Evolutionary conservation across 352 stramenopile genomes (phyloP), one percentile per base, ranked within the genome.

Genomic region (Aphanomyces stellatus): DNA sequence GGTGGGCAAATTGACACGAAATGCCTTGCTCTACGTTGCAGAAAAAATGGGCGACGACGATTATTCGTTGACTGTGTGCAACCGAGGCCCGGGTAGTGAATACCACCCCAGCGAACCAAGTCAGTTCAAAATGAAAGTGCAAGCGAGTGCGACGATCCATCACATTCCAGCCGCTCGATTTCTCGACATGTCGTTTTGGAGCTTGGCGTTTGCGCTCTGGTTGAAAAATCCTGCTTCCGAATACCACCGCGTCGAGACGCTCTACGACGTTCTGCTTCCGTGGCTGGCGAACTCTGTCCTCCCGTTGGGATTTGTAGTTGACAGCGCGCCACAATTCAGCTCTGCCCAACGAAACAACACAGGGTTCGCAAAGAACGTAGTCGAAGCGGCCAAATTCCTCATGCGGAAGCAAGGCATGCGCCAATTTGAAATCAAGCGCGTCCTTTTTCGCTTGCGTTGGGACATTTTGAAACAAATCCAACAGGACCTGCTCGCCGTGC

Each of bases 231-330:
- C 85, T 4, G 75, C 88, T 27, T 91, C 83, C 53, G 87, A 96
- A 67, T 95, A 93, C 69, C 85, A 96, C 62, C 79, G 86, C 37
- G 77, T 91, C 13, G 85, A 95, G 66, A 91, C 80, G 4, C 75
- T 97, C 25, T 97, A 97, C 64, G 88, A 96, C 59, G 87, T 97
- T 33, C 55, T 97, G 10, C 61, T 97, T 17, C 89, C 89, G 22
- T 96, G 88, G 82, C 77, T 97, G 19, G 81, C 85, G 28, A 82
- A 93, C 62, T 79, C 79, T 37, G 63, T 95, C 31, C 55, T 96
- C 28, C 84, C 86, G 4, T 59, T 92, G 24, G 85, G 76, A 3
- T 70, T 88, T 35, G 73, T 80, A 59, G 75, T 74, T 24, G 72
- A 75, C 0, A 68, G 79, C 30, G 65, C 77, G 0, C 74, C 74